These are phyloP conservation scores for Aspergillus novofumigatus DNA, from an alignment of 2,329 filamentous ascomycete species.

Conservation along the genomic window DNA sequence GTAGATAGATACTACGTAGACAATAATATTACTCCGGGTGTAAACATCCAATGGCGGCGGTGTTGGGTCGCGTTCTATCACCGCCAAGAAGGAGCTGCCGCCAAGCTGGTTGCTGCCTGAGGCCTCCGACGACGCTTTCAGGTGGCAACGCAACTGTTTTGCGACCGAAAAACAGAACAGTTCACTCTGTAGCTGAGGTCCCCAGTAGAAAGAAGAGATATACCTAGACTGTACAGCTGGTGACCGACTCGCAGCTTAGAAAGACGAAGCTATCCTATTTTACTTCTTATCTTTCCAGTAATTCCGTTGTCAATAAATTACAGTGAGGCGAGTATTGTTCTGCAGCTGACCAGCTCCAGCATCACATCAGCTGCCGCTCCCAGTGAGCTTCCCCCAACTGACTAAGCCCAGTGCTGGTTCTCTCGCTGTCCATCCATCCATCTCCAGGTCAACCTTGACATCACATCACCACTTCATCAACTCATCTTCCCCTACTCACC, in stretches of 20 bases:
- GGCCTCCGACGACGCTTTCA: background rate
- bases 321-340: conserved; percentile 5
- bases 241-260: too few relatives aligned
- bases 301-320: background rate
- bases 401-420: conserved; percentile 33
- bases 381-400: conserved; percentile 23
- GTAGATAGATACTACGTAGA: background rate
- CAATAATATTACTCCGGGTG: background rate
- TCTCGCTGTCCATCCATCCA: conserved; percentile 30
- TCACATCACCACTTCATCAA: conserved; percentile 34
- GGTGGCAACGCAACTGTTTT: background rate
- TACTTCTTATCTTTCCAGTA: background rate
- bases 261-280: background rate
- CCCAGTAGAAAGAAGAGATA: background rate
- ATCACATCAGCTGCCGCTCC: conserved; percentile 4
- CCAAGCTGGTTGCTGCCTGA: conserved; percentile 2
- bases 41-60: background rate
- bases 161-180: background rate
- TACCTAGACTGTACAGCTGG: background rate
- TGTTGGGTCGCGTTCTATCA: background rate
- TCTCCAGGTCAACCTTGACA: conserved; percentile 31
- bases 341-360: conserved; percentile 15
- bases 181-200: background rate
- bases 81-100: conserved; percentile 2
- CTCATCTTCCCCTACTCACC: conserved; percentile 12